Evolutionary conservation across 192 early-diverging fungal genomes (phyloP).

Genomic region (Gaertneriomyces semiglobifer): DNA sequence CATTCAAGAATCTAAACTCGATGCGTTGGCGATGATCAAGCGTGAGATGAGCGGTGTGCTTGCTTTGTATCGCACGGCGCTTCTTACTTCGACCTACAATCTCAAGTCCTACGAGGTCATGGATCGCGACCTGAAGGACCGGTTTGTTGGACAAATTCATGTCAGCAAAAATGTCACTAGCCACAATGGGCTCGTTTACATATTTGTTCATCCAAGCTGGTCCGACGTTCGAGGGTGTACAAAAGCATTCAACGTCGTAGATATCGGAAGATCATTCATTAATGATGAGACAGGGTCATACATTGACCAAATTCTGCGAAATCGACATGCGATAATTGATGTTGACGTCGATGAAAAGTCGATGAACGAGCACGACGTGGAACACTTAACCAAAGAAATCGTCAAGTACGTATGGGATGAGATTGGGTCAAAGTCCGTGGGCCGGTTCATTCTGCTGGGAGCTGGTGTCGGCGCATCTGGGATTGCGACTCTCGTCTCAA

Average conservation of each 20-base stretch:
- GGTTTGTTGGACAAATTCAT: slow-evolving; percentile 15
- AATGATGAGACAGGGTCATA: slow-evolving; percentile 10
- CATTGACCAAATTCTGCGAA: slow-evolving; percentile 5
- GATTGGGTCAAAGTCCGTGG: not conserved
- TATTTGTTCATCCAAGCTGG: slow-evolving; percentile 22
- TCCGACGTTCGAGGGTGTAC: not conserved
- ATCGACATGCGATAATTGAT: slow-evolving; percentile 23
- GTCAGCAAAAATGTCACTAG: slow-evolving; percentile 8
- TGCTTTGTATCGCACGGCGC: not conserved
- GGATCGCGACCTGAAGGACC: not conserved
- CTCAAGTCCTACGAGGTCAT: not conserved
- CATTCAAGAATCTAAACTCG: slow-evolving; percentile 1
- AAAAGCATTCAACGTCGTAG: not conserved
- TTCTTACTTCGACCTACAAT: not conserved
- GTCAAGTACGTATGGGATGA: slow-evolving; percentile 26
- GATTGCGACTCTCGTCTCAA: too few relatives aligned
- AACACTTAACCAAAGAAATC: slow-evolving; percentile 11
- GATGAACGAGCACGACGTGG: slow-evolving; percentile 6
- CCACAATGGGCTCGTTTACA: slow-evolving; percentile 16
- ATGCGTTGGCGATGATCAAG: not conserved
- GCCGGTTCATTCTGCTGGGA: too few relatives aligned
- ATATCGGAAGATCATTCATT: not conserved
- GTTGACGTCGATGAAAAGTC: not conserved
- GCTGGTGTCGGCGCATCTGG: too few relatives aligned
- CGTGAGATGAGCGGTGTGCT: not conserved